Base-by-base conservation (phyloP, 2,329 filamentous ascomycete species). In the Tolypocladium sp. region DNA sequence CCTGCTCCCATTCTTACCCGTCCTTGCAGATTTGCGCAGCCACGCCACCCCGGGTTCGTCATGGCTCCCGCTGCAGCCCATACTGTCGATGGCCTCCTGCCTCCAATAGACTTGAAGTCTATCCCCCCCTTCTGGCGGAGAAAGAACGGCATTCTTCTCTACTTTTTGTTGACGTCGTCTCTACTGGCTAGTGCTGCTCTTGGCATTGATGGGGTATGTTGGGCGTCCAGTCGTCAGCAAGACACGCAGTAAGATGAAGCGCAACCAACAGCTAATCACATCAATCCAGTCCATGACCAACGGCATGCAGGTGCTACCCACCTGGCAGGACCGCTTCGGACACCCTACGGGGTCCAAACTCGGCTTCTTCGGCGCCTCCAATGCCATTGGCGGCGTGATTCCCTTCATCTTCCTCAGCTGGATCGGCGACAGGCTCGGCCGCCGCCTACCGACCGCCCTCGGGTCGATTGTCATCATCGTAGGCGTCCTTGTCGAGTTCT, bases 141-240 rank as follows among this genome's bases (percentile, higher is more conserved):
- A 15, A 76, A 74, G 54, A 78, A 78, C 69, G 75, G 75, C 2
- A 66, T 76, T 3, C 63, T 76, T 20, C 65, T 77, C 4, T 77
- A 77, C 62, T 76, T 77, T 42, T 63, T 77, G 4, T 69, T 77
- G 20, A 77, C 75, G 0, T 77, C 75, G 0, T 77, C 75, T 5
- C 67, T 76, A 1, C 63, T 77, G 38, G 72, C 75, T 40, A 77
- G 74, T 60, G 71, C 73, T 30, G 73, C 75, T 3, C 66, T 75
- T 35, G 75, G 75, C 17, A 76, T 77, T 49, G 75, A 77, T 44
- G 75, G 75, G 22, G 73, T 74, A 66, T 63, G 72, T 68, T n/a
- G n/a, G 25, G 51, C 49, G 15, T 35, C 2, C n/a, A 13, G 10
- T 5, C 57, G 40, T 12, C 42, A 20, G 40, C 37, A 27, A 20